Evolutionary conservation across 257 asterid genomes (phyloP).

Genomic region (Pogostemon cablin): DNA sequence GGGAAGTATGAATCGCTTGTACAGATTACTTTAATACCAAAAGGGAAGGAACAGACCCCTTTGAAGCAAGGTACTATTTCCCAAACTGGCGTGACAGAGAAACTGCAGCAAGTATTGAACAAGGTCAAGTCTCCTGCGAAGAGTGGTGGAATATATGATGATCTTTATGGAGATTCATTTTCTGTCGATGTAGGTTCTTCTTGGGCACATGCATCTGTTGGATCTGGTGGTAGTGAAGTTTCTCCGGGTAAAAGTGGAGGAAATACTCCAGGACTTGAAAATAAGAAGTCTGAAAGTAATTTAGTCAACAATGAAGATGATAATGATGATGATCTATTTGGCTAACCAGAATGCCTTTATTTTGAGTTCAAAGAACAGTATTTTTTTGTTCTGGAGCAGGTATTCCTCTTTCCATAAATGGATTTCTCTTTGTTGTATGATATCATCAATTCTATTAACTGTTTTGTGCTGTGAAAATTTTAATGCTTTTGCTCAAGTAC

Average conservation of each 20-base stretch:
- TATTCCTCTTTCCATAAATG: constrained; percentile 34
- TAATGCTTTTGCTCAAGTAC: constrained; percentile 15
- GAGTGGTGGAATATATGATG: constrained; percentile 83
- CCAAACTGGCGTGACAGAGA: constrained; percentile 79
- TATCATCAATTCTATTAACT: constrained; percentile 26
- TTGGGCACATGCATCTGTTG: constrained; percentile 71
- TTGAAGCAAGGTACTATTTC: constrained; percentile 49
- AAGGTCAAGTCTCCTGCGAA: constrained; percentile 76
- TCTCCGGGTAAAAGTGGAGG: constrained; percentile 45
- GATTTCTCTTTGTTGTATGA: constrained; percentile 48
- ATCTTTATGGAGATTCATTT: constrained; percentile 85
- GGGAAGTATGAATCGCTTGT: constrained; percentile 96
- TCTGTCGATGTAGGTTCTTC: constrained; percentile 80
- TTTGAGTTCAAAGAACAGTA: constrained; percentile 35
- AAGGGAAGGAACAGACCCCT: constrained; percentile 69
- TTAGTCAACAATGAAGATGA: constrained; percentile 50
- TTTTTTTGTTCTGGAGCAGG: constrained; percentile 40
- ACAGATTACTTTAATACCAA: constrained; percentile 80
- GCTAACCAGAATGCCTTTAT: constrained; percentile 46
- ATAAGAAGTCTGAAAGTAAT: constrained; percentile 39
- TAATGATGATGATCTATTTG: constrained; percentile 89
- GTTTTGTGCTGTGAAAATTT: constrained; percentile 28
- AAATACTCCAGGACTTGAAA: constrained; percentile 38
- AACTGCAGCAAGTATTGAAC: constrained; percentile 80
- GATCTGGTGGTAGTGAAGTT: constrained; percentile 41